Evolutionary conservation across 495 filamentous ascomycete species (phyloP).

Genomic region (Hypoxylon perforatum): DNA sequence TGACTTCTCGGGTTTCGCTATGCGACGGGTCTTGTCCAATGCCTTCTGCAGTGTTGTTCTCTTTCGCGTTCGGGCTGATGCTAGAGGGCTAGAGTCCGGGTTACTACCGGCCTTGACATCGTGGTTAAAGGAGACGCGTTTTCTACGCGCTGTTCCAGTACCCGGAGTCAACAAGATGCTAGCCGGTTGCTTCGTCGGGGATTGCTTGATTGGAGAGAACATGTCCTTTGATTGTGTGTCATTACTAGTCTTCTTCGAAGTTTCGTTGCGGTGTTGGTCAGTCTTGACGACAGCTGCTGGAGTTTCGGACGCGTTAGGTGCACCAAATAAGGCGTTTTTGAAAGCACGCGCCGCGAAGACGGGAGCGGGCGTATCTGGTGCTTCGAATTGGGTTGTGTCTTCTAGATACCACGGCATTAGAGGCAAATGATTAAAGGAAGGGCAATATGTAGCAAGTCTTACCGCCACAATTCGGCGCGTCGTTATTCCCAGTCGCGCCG

Average conservation of each 20-base stretch:
- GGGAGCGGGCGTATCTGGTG: constrained; percentile 91
- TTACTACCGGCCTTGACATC: constrained; percentile 63
- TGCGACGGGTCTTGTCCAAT: constrained; percentile 56
- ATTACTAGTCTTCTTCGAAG: constrained; percentile 12
- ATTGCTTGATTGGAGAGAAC: constrained; percentile 36
- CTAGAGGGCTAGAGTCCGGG: constrained; percentile 72
- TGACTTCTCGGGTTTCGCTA: constrained; percentile 36
- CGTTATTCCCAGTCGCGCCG: constrained; percentile 43
- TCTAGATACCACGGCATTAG: constrained; percentile 38
- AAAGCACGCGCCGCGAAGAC: constrained; percentile 94
- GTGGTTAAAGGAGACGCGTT: constrained; percentile 88
- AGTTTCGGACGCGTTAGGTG: constrained; percentile 61
- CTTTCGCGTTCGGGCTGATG: constrained; percentile 38
- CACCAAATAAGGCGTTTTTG: constrained; percentile 91
- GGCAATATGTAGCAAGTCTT: constrained; percentile 20
- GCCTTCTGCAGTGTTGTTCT: constrained; percentile 67
- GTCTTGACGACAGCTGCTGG: constrained; percentile 6
- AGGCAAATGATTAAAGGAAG: constrained; percentile 1
- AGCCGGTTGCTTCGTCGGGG: constrained; percentile 55
- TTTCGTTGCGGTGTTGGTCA: constrained; percentile 14
- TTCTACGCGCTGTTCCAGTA: constrained; percentile 77
- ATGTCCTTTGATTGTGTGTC: constrained; percentile 24
- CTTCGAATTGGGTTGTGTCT: constrained; percentile 66
- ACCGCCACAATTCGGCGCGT: constrained; percentile 46
- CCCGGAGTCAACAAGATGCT: constrained; percentile 91